Conservation (phyloP, 441 rosid genomes). For the Pelargonium citronellum region DNA sequence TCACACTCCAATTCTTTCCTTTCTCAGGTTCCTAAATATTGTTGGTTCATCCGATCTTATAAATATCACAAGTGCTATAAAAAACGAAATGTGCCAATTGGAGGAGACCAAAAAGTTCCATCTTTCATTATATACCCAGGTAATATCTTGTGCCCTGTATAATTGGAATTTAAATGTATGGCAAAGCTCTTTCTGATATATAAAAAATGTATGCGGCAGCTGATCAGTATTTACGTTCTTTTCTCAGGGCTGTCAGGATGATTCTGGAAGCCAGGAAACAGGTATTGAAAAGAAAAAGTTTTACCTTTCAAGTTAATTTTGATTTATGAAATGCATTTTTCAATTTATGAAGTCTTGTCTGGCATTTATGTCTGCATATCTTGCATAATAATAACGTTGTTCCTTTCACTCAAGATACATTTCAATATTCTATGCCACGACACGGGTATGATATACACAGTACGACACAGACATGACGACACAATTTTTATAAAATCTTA, state of each 20-base stretch:
- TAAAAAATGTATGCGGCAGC: background rate
- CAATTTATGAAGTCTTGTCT: too few species aligned
- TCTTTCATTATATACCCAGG: constrained; percentile 47
- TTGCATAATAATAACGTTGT: too few species aligned
- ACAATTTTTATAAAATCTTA: too few species aligned
- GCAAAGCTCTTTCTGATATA: too few species aligned
- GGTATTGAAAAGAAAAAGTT: constrained; percentile 15
- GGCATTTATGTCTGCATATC: too few species aligned
- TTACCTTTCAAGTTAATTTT: background rate
- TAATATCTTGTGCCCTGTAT: constrained; percentile 22
- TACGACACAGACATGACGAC: too few species aligned
- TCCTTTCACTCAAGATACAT: too few species aligned
- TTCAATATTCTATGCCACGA: too few species aligned
- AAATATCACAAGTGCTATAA: constrained; percentile 33
- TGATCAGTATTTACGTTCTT: constrained; percentile 7
- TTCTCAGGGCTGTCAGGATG: constrained; percentile 23
- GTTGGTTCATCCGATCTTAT: constrained; percentile 38
- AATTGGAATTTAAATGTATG: constrained; percentile 6
- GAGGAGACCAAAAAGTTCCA: constrained; percentile 60
- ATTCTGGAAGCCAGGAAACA: constrained; percentile 9
- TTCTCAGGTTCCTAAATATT: constrained; percentile 41
- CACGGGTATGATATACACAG: too few species aligned
- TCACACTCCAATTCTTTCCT: background rate
- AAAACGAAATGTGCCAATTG: constrained; percentile 55
- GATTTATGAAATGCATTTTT: background rate